phyloP scores from a whole-genome alignment of 148 eudicot genomes.

The Polygonum aviculare region DNA sequence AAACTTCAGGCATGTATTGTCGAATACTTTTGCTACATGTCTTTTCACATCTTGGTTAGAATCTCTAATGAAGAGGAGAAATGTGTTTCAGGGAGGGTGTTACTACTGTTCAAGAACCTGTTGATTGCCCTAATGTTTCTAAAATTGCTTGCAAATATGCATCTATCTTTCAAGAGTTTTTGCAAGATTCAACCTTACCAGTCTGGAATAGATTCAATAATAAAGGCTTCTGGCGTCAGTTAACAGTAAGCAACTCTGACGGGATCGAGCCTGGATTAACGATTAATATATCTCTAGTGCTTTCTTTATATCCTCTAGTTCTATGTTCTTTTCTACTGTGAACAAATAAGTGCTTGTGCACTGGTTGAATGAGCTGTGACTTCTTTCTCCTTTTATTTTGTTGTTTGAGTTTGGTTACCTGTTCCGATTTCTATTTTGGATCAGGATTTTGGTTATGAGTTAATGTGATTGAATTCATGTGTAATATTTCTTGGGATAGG shows the following conservation, averaged over 20 bases:
- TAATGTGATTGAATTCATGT: not conserved
- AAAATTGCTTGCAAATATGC: conserved; percentile 64
- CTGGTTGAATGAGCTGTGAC: not conserved
- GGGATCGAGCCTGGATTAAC: not conserved
- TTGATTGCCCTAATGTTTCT: conserved; percentile 81
- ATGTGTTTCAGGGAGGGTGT: conserved; percentile 70
- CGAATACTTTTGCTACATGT: not conserved
- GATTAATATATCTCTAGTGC: not conserved
- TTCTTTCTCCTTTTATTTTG: not conserved
- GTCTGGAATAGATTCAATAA: conserved; percentile 88
- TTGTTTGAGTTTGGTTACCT: not conserved
- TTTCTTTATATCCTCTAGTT: not conserved
- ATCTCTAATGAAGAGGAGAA: not conserved
- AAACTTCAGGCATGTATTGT: conserved; percentile 61
- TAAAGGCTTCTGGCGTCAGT: conserved; percentile 95
- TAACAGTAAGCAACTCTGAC: conserved; percentile 46
- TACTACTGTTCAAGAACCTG: conserved; percentile 93
- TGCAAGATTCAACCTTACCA: conserved; percentile 63
- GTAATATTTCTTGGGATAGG: conserved; percentile 31
- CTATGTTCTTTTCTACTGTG: not conserved
- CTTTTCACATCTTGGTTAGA: not conserved
- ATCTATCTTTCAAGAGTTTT: conserved; percentile 68
- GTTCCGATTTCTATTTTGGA: not conserved
- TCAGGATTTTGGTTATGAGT: not conserved
- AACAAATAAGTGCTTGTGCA: not conserved